Conservation (phyloP, 306 rosid species). For the Lotus japonicus region DNA sequence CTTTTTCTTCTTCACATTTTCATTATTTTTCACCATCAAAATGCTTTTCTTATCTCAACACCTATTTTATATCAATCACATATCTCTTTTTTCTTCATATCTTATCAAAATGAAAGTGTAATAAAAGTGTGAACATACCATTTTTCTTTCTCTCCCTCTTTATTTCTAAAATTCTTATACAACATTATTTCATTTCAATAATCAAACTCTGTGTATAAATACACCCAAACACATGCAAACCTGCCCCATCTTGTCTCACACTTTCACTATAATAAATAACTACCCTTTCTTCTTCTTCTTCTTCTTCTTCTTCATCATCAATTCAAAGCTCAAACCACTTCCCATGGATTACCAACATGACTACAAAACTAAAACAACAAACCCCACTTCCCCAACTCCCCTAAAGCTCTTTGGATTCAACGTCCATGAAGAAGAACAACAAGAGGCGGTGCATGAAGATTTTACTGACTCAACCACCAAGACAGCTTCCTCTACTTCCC, state of each 20-base stretch:
- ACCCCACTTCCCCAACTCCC: slow-evolving; percentile 42
- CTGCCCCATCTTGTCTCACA: slow-evolving; percentile 20
- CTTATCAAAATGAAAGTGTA: too few species aligned
- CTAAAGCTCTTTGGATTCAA: slow-evolving; percentile 81
- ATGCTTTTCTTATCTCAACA: too few species aligned
- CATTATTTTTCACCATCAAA: too few species aligned
- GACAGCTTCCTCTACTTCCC: slow-evolving; percentile 33
- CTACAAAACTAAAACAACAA: slow-evolving; percentile 40
- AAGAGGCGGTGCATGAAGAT: slow-evolving; percentile 29
- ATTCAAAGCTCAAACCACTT: not conserved
- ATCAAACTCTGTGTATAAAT: slow-evolving; percentile 48
- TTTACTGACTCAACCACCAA: slow-evolving; percentile 38
- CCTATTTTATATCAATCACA: too few species aligned
- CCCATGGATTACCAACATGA: slow-evolving; percentile 38
- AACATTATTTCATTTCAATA: slow-evolving; percentile 10
- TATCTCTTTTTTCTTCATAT: too few species aligned
- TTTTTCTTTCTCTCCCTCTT: not conserved
- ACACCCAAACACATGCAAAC: slow-evolving; percentile 57
- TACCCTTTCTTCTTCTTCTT: slow-evolving; percentile 1
- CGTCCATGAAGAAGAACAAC: slow-evolving; percentile 53
- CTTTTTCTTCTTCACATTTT: too few species aligned
- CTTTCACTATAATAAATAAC: not conserved
- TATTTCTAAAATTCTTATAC: not conserved
- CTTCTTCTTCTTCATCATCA: not conserved
- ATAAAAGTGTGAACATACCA: too few species aligned